These are phyloP conservation scores for Fagus sylvatica DNA, from an alignment of 306 rosid species.

Conservation along the genomic window DNA sequence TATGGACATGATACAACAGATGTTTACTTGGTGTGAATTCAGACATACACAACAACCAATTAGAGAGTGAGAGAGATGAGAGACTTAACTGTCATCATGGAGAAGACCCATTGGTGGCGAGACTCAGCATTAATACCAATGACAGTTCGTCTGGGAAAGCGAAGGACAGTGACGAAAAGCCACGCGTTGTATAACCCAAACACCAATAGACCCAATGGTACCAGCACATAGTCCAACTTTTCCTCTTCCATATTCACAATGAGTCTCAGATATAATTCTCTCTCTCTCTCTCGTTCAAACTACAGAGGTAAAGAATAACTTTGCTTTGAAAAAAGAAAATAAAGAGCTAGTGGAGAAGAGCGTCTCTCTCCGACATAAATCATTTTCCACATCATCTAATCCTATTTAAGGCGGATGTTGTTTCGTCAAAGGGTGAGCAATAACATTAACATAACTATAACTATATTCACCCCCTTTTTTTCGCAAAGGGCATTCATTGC, in stretches of 20 bases:
- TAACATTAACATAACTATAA: too few relatives aligned
- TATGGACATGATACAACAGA: neutral
- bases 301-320: neutral
- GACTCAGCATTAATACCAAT: constrained; percentile 73
- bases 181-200: constrained; percentile 57
- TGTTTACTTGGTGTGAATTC: neutral
- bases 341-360: neutral
- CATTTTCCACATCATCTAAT: too few relatives aligned
- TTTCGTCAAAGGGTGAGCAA: too few relatives aligned
- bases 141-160: constrained; percentile 61
- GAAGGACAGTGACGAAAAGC: constrained; percentile 46
- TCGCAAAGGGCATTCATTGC: too few relatives aligned
- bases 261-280: neutral
- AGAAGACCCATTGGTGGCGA: constrained; percentile 76
- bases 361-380: too few relatives aligned
- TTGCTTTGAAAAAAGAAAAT: neutral
- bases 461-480: too few relatives aligned
- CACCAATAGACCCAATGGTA: constrained; percentile 63
- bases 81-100: constrained; percentile 71
- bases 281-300: neutral
- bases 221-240: constrained; percentile 54
- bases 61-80: constrained; percentile 13
- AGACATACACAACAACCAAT: neutral
- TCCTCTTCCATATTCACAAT: constrained; percentile 45
- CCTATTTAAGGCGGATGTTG: too few relatives aligned